Base-by-base conservation (phyloP, 805 yeast species). In the Metschnikowia reukaufii region DNA sequence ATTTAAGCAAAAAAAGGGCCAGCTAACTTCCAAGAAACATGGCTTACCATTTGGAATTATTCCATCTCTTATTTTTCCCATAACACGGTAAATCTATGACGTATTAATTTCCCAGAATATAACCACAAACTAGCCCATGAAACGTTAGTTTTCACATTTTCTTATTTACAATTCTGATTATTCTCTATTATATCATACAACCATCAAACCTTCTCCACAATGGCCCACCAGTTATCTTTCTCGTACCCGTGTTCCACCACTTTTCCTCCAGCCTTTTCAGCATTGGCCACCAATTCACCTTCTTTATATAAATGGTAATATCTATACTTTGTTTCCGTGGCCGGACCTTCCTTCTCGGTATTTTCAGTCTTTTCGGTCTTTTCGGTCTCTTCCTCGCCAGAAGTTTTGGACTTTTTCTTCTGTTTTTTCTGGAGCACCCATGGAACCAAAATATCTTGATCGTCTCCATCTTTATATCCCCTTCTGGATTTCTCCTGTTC, bases 361-460 rank as follows among this genome's bases (percentile, higher is more conserved):
- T 13, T 20, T 32, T 31, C 31, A 2, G 31, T 10, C 44, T 53
- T 54, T 29, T 60, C 29, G 2, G 5, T 25, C 29, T 57, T 47
- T 55, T 50, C 33, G 57, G 53, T 82, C 84, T 1, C 88, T 60
- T 58, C n/a, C 67, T 64, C 16, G 16, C 32, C 36, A 4, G 3
- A 9, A 9, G 3, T 25, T 25, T 60, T 51, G 30, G 55, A 63
- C 55, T 73, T 74, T 55, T 74, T 75, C 32, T 67, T 66, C 38
- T 68, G 66, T 50, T 74, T 76, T 45, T 74, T 73, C 52, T 82
- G 82, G 25, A 84, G 68, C 1, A 91, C 96, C 99, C 99, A 94
- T 0, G 99, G 99, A 16, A 94, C 96, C 58, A 94, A 67, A 1
- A 92, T 87, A 62, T 94, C 99, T 63, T 88, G 98, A 44, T 86